phyloP scores from a whole-genome alignment of 441 rosid genomes.

The Populus trichocarpa region DNA sequence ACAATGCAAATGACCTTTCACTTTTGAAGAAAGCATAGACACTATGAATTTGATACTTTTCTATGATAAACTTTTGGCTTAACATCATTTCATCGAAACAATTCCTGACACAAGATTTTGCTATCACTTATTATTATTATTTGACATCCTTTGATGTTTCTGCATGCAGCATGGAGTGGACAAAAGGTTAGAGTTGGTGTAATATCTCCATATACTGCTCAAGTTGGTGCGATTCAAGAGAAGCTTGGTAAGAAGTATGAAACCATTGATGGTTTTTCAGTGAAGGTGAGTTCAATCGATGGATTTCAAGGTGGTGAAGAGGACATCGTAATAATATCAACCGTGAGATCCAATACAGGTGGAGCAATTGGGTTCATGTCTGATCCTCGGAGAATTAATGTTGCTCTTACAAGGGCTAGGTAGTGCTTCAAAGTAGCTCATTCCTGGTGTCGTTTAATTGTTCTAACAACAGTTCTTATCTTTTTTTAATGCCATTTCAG shows the following conservation, averaged over 20 bases:
- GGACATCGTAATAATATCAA: constrained; percentile 44
- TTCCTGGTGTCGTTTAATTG: background rate
- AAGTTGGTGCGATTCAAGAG: constrained; percentile 34
- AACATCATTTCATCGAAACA: background rate
- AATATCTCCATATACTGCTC: constrained; percentile 47
- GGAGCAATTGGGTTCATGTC: constrained; percentile 39
- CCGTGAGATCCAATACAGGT: constrained; percentile 39
- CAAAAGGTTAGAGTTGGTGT: constrained; percentile 33
- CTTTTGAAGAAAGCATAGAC: too few species aligned
- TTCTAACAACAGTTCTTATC: background rate
- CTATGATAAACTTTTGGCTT: background rate
- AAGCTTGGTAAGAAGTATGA: constrained; percentile 31
- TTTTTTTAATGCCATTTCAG: constrained; percentile 11
- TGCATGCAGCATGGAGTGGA: constrained; percentile 24
- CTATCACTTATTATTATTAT: background rate
- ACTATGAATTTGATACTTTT: background rate
- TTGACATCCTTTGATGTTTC: background rate
- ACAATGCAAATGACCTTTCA: background rate
- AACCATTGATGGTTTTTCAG: constrained; percentile 25
- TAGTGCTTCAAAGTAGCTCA: background rate
- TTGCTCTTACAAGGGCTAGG: constrained; percentile 47
- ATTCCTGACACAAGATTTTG: background rate
- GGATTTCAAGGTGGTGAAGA: constrained; percentile 60
- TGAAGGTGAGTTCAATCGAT: constrained; percentile 42
- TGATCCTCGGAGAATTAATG: constrained; percentile 36